These are phyloP conservation scores for Blumeria graminis DNA, from an alignment of 2,329 filamentous ascomycete species.

Conservation along the genomic window DNA sequence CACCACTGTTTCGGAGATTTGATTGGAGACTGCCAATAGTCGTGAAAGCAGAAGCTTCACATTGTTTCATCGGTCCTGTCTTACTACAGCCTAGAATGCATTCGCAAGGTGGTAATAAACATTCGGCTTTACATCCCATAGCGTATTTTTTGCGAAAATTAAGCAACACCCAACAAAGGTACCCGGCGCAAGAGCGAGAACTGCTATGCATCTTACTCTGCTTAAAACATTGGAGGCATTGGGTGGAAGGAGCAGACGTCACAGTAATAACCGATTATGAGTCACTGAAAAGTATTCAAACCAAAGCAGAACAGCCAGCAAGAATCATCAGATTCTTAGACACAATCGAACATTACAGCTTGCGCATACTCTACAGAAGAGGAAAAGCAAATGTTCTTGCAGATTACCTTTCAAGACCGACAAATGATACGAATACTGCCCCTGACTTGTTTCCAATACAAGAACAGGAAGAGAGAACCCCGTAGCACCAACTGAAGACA, in stretches of 20 bases:
- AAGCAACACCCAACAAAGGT: not conserved
- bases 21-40: not conserved
- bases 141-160: not conserved
- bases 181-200: not conserved
- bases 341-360: not conserved
- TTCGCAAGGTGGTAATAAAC: not conserved
- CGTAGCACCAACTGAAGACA: not conserved
- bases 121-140: not conserved
- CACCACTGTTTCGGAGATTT: not conserved
- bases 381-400: not conserved
- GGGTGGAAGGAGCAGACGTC: not conserved
- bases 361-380: not conserved
- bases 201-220: not conserved
- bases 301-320: not conserved
- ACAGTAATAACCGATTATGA: slow-evolving; percentile 1
- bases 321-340: not conserved
- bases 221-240: not conserved
- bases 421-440: not conserved
- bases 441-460: not conserved
- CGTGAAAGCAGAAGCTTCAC: not conserved
- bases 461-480: not conserved
- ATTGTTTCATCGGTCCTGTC: not conserved
- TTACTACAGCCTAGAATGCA: not conserved
- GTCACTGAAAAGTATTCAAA: not conserved
- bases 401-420: not conserved